Evolutionary conservation across 768 basidiomycete genomes (phyloP).

Genomic region (Chalciporus pseudorubinellus): DNA sequence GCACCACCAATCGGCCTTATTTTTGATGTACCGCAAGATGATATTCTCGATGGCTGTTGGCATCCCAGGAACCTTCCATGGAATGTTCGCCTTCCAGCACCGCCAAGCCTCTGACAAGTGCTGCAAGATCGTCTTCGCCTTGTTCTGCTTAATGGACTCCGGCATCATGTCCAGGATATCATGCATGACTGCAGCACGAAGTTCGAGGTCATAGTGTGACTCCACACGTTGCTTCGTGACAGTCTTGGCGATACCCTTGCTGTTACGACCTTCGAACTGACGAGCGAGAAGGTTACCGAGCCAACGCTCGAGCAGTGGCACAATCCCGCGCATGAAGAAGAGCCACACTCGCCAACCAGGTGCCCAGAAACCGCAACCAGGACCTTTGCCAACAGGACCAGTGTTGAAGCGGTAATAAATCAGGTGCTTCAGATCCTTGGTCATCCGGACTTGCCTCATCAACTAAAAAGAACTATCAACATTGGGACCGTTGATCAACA

Average conservation of each 20-base stretch:
- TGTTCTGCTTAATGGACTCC: constrained; percentile 98
- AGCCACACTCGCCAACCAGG: constrained; percentile 99
- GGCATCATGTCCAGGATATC: constrained; percentile 99
- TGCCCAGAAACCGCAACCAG: constrained; percentile 99
- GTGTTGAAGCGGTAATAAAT: constrained; percentile 99
- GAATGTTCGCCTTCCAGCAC: constrained; percentile 96
- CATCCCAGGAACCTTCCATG: constrained; percentile 99
- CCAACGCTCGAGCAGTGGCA: constrained; percentile 96
- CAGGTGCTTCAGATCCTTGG: constrained; percentile 97
- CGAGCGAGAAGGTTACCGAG: constrained; percentile 95
- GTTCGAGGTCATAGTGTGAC: constrained; percentile 96
- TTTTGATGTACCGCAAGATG: constrained; percentile 97
- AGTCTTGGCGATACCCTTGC: constrained; percentile 94
- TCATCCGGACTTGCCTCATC: constrained; percentile 99
- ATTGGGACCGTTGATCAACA: not conserved
- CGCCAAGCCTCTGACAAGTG: constrained; percentile 98
- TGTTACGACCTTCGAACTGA: constrained; percentile 98
- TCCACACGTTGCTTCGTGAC: constrained; percentile 99
- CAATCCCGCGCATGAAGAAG: constrained; percentile 99
- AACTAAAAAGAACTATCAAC: constrained; percentile 45
- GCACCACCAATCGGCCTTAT: constrained; percentile 99
- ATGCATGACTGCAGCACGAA: constrained; percentile 99
- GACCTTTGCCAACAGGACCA: constrained; percentile 98
- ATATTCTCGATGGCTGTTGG: constrained; percentile 99
- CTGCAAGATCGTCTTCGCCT: constrained; percentile 98